Evolutionary conservation across 345 rosid species (phyloP), one percentile per base, ranked within the genome.

Genomic region (Combretum micranthum): DNA sequence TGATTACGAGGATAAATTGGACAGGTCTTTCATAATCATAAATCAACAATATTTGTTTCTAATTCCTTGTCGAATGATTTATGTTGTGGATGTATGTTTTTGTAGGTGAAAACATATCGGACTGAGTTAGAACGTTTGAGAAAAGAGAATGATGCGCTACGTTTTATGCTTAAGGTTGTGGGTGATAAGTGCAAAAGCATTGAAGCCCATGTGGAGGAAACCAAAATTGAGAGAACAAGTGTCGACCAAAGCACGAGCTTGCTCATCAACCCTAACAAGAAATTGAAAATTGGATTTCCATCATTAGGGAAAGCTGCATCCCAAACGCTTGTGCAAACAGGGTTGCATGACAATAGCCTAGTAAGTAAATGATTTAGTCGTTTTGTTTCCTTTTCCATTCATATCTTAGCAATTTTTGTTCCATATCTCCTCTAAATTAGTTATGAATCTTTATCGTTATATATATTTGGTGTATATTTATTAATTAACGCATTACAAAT

Each of bases 81-180:
- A 32, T 11, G 9, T 32, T 5, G 0, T 18, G 18, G 18, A 19
- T 49, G 13, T 18, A 15, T 49, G 4, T 15, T 49, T n/a, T 49
- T 12, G 59, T 70, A 65, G 86, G 57, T 65, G 57, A 71, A 66
- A 48, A 16, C 20, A 3, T 69, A 70, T 1, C 59, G 52, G 59
- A 60, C n/a, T 2, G 71, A 79, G 55, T 32, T 82, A 74, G 69
- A 72, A 26, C 47, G 52, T 2, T 18, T 59, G 59, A 64, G 53
- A 47, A 79, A 67, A 49, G 76, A 75, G 69, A 82, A 82, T 17
- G 74, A 79, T 55, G 46, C 32, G 8, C 77, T 79, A 13, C 69
- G 60, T 15, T 42, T 52, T 7, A 66, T 77, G 81, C 56, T 75
- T 44, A 74, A 73, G 56, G 63, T 53, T 25, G 66, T 79, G 72